A percentile compares a stretch with the other conserved stretches of the same genome.
These are phyloP conservation scores for Colletotrichum coccodes DNA, from an alignment of 2,329 filamentous ascomycete genomes.

Conservation along the genomic window DNA sequence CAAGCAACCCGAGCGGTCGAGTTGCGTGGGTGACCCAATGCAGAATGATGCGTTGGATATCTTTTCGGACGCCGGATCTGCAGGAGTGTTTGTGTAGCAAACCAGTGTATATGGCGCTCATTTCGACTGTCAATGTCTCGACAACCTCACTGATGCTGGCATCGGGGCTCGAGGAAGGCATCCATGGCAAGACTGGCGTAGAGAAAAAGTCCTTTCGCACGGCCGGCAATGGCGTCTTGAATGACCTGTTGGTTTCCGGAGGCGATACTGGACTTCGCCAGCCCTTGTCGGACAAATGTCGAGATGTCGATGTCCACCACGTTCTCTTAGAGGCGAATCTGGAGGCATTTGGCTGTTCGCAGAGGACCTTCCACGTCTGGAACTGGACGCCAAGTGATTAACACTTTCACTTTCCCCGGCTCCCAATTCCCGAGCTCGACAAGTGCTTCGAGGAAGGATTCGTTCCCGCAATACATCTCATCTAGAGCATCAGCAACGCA, in stretches of 20 bases:
- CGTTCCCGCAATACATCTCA: conserved; percentile 54
- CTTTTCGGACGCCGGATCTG: conserved; percentile 42
- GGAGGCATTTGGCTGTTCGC: conserved; percentile 36
- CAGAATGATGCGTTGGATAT: conserved; percentile 51
- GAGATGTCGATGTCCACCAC: conserved; percentile 52
- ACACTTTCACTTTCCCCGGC: conserved; percentile 48
- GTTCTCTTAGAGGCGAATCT: conserved; percentile 48
- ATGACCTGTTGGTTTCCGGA: conserved; percentile 36
- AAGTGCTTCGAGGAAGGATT: conserved; percentile 46
- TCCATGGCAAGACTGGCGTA: conserved; percentile 56
- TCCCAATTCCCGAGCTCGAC: conserved; percentile 42
- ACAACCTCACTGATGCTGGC: conserved; percentile 41
- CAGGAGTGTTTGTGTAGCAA: conserved; percentile 49
- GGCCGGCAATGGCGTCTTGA: conserved; percentile 43
- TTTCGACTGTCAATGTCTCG: conserved; percentile 43
- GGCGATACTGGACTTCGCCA: conserved; percentile 33
- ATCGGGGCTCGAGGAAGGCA: conserved; percentile 40
- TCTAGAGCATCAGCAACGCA: conserved; percentile 56
- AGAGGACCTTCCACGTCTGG: conserved; percentile 43
- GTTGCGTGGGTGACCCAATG: conserved; percentile 52
- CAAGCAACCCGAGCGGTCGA: conserved; percentile 52
- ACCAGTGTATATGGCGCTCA: conserved; percentile 52
- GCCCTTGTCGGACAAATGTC: conserved; percentile 43
- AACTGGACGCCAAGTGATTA: conserved; percentile 55
- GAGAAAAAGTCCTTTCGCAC: conserved; percentile 55